Base-by-base conservation (phyloP, 2,329 filamentous ascomycete species). In the Periconia sp. region DNA sequence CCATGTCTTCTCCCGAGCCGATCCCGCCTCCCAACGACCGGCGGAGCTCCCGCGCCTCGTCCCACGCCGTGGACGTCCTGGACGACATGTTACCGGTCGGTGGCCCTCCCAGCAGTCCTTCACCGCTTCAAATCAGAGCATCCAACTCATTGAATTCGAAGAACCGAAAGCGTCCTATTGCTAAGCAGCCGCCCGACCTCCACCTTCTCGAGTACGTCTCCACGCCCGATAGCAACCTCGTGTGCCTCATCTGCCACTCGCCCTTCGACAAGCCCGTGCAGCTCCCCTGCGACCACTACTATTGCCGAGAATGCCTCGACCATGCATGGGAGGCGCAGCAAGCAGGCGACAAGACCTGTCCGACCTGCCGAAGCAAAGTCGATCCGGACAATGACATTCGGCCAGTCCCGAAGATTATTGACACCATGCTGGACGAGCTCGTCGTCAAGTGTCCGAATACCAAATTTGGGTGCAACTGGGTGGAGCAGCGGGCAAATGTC, bases 231-330 rank as follows among this genome's bases (percentile, higher is more conserved):
- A 74, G 74, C 48, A 83, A 85, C 57, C 73, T 86, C 36, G 78
- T 83, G 71, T 86, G 83, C 59, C 76, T 82, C 12, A 85, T 86
- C 51, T 86, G 83, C 64, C 81, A 82, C 58, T 81, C 79, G 47
- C 80, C 83, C 6, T 84, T 85, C 56, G 76, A 84, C 40, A 70
- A 77, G 38, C 82, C 83, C 1, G 74, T 83, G 31, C 65, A 80
- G 53, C 69, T 83, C 34, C 73, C 78, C 51, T 86, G 83, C 66
- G 81, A 85, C 50, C 83, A 86, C 68, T 79, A 81, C 50, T 86
- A 86, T 69, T 86, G 83, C 66, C 71, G 75, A 40, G 74, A 78
- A 17, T 86, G 83, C 57, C 71, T 86, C 46, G 74, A 72, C 34
- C 67, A 69, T 30, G 62, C 66, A 19, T 68, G 63, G 60, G 55